A percentile compares a stretch with the other conserved stretches of the same genome.
phyloP scores from a whole-genome alignment of 345 rosid genomes.

The Punica granatum region DNA sequence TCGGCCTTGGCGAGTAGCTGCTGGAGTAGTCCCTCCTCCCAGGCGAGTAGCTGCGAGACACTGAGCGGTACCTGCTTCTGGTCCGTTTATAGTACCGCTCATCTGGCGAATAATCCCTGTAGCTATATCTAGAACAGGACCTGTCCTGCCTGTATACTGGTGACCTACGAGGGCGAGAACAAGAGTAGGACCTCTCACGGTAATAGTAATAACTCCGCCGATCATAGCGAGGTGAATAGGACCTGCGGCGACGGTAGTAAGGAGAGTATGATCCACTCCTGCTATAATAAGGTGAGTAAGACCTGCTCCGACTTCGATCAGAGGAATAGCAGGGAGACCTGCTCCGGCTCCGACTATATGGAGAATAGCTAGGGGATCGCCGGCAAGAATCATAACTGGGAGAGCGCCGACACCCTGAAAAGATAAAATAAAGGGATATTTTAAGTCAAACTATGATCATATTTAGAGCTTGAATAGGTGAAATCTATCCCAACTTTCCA shows the following conservation, averaged over 20 bases:
- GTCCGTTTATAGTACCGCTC: constrained; percentile 1
- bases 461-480: not conserved
- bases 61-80: constrained; percentile 14
- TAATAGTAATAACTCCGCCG: constrained; percentile 22
- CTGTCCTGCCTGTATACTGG: constrained; percentile 35
- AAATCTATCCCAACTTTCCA: too few species aligned
- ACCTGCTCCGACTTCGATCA: constrained; percentile 51
- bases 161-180: constrained; percentile 39
- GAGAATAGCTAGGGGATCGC: constrained; percentile 45
- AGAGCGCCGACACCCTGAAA: constrained; percentile 6
- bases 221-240: constrained; percentile 31
- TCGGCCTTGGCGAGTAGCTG: constrained; percentile 22
- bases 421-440: not conserved
- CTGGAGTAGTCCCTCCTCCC: constrained; percentile 12
- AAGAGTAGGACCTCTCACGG: constrained; percentile 24
- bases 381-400: constrained; percentile 26
- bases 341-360: constrained; percentile 26
- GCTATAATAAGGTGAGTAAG: constrained; percentile 25
- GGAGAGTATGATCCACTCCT: constrained; percentile 33
- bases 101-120: constrained; percentile 24
- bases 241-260: constrained; percentile 19
- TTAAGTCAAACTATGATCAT: not conserved
- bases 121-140: constrained; percentile 31
- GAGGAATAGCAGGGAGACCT: constrained; percentile 45
- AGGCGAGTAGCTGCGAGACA: constrained; percentile 18